Base-by-base conservation (phyloP, 306 rosid species). In the Arachis stenosperma region DNA sequence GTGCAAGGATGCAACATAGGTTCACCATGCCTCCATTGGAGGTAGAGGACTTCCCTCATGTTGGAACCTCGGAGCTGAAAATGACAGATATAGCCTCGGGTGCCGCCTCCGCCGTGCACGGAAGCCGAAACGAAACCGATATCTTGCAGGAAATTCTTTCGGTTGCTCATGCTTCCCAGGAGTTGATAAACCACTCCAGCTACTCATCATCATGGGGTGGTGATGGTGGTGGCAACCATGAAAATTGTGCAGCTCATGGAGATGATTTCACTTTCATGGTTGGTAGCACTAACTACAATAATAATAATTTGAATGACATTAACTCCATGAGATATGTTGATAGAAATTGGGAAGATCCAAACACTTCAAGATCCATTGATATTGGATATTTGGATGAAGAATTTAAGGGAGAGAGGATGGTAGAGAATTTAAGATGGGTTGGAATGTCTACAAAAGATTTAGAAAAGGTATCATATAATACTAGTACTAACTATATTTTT, bases 1-100 rank as follows among this genome's bases (percentile, higher is more conserved):
- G 96, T 69, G 98, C 98, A 82, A 86, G 98, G 87, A 75, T 90
- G 86, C 96, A 90, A 48, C 92, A 89, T 57, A 84, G 94, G 77
- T 84, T 90, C 73, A 10, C 82, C 53, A 78, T 89, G 87, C 96
- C 98, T 22, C 87, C 97, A 9, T 79, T 90, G 78, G 96, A 86
- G 83, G 90, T 88, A 59, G 87, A 83, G 67, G 92, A 88, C 64
- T 90, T 84, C 70, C 86, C 92, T 66, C 96, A 84, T 67, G 81
- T 67, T 17, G 85, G 84, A 73, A 61, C 65, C 60, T 70, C 83
- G 43, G 86, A 89, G 71, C 70, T 79, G 73, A 89, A 70, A 78
- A 71, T 73, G 78, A 56, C 78, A 71, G 91, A 84, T 44, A 2
- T 33, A 33, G 0, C 37, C 37, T 33, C 37, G 37, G 37, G 37